Base-by-base conservation (phyloP, 306 rosid species). In the Citrullus mucosospermus region DNA sequence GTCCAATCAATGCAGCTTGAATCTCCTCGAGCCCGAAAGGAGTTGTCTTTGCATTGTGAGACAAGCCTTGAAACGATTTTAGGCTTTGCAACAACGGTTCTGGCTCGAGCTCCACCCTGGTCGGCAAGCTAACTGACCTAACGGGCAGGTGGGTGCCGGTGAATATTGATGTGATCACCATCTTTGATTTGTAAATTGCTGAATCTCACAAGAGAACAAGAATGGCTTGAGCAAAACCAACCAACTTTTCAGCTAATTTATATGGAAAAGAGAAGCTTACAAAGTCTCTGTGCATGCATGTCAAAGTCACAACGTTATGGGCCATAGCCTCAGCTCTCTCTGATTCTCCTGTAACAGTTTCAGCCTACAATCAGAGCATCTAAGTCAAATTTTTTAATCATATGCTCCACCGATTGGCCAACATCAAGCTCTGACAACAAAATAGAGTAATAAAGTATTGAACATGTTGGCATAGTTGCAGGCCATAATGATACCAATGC, bases 91-190 rank as follows among this genome's bases (percentile, higher is more conserved):
- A 54, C 43, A 87, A 78, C 10, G 88, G 83, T 74, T 92, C 91
- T 0, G 96, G 92, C 78, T 85, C 83, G 20, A 50, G 78, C 78
- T 62, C 80, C 32, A 65, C 32, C 84, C 97, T 92, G 0, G 91
- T 36, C 15, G 98, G 96, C 76, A 91, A 88, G 82, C 97, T 95
- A 57, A 92, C 90, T 7, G 98, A 92, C 71, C 97, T 89, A 53
- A 86, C 15, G 2, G 91, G 97, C 59, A 82, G 93, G 71, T 82
- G 87, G 51, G 84, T 25, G 17, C 50, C 55, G 7, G 77, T 14
- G 41, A 77, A 77, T 13, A 59, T 59, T 0, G 75, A 63, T 25
- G 75, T 50, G n/a, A 46, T 65, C 17, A 75, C 86, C 86, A 83
- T 83, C 14, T 77, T 62, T 72, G 41, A 68, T 32, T 17, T 36